phyloP scores from a whole-genome alignment of 495 filamentous ascomycete species.

The Lepraria neglecta region DNA sequence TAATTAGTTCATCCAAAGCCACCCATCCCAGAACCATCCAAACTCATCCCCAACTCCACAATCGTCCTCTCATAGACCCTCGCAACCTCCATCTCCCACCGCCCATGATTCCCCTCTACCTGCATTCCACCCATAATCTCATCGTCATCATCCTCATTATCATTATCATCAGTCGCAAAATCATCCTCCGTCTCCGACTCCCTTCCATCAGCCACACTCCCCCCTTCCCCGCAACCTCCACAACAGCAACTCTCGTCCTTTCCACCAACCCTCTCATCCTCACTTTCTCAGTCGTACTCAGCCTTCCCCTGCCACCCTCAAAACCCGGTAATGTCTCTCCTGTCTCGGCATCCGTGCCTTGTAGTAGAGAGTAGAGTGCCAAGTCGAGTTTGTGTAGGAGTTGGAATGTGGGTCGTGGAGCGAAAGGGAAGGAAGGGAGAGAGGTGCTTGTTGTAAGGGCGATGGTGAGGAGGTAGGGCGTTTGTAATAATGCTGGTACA shows the following conservation, averaged over 20 bases:
- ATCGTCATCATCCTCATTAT: constrained; percentile 37
- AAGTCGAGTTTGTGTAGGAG: constrained; percentile 70
- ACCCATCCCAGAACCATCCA: constrained; percentile 15
- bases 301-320: constrained; percentile 41
- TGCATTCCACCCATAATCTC: constrained; percentile 31
- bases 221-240: constrained; percentile 52
- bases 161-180: constrained; percentile 34
- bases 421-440: constrained; percentile 60
- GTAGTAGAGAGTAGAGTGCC: constrained; percentile 65
- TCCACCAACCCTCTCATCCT: constrained; percentile 72
- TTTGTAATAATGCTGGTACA: constrained; percentile 65
- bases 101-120: constrained; percentile 39
- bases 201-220: constrained; percentile 28
- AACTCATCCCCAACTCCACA: constrained; percentile 24
- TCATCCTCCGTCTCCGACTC: constrained; percentile 37
- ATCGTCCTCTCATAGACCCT: constrained; percentile 74
- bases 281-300: constrained; percentile 70
- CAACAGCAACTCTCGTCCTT: constrained; percentile 57
- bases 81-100: constrained; percentile 62
- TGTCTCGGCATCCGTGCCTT: constrained; percentile 59
- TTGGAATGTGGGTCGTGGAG: constrained; percentile 55
- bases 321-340: constrained; percentile 62
- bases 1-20: background rate
- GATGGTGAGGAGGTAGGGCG: constrained; percentile 72
- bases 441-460: constrained; percentile 61